Evolutionary conservation across 179 eudicot genomes (phyloP).

Genomic region (Silene vulgaris): DNA sequence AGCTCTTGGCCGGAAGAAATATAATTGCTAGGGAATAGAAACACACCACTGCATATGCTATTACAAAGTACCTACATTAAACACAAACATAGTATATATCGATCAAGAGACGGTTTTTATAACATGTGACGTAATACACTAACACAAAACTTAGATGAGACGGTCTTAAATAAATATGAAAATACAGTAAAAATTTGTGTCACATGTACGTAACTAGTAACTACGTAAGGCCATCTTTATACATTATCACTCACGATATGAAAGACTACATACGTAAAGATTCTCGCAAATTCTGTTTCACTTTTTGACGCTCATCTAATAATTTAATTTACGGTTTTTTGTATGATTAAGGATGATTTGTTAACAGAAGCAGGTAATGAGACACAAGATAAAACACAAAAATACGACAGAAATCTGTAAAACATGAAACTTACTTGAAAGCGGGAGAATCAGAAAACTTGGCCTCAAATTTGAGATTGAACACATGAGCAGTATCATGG

Average conservation of each 20-base stretch:
- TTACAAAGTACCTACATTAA: conserved; percentile 62
- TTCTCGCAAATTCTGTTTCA: too few relatives aligned
- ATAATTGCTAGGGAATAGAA: conserved; percentile 50
- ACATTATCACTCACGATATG: background rate
- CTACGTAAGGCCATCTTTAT: background rate
- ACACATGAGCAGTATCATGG: conserved; percentile 55
- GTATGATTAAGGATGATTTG: too few relatives aligned
- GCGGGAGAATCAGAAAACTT: conserved; percentile 66
- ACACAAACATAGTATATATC: background rate
- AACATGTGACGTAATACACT: too few relatives aligned
- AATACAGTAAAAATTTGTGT: too few relatives aligned
- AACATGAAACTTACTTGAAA: conserved; percentile 44
- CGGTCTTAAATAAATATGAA: background rate
- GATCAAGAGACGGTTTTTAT: background rate
- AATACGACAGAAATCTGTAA: too few relatives aligned
- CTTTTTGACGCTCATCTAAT: too few relatives aligned
- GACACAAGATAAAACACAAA: too few relatives aligned
- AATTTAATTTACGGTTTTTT: too few relatives aligned
- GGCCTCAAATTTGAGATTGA: conserved; percentile 59
- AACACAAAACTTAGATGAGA: too few relatives aligned
- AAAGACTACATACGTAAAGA: too few relatives aligned
- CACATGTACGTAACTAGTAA: too few relatives aligned
- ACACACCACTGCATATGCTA: conserved; percentile 53
- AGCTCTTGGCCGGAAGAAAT: conserved; percentile 52
- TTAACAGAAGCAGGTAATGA: too few relatives aligned